Conservation (phyloP, 139 green algal species). For the Yamagishiella unicocca region DNA sequence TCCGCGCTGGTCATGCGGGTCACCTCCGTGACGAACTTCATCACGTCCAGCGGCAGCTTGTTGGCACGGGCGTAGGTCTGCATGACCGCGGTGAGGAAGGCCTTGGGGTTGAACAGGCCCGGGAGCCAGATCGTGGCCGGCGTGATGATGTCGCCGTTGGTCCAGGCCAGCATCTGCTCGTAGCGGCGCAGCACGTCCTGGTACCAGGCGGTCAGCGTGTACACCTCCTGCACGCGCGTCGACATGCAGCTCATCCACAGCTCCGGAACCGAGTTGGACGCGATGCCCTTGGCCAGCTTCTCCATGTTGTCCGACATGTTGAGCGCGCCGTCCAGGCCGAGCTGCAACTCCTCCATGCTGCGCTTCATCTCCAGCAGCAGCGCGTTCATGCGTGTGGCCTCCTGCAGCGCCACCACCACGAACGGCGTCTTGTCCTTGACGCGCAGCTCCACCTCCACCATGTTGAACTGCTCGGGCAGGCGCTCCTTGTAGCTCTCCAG, state of each 20-base stretch:
- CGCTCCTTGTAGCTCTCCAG: conserved; percentile 77
- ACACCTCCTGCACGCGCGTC: conserved; percentile 87
- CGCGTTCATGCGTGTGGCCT: conserved; percentile 84
- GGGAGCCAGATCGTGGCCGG: conserved; percentile 83
- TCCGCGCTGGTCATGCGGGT: conserved; percentile 55
- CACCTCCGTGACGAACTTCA: conserved; percentile 89
- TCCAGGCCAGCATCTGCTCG: conserved; percentile 86
- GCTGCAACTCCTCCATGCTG: conserved; percentile 87
- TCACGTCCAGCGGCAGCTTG: conserved; percentile 88
- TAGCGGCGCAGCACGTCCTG: conserved; percentile 80
- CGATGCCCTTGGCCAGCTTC: conserved; percentile 77
- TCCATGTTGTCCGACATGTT: conserved; percentile 94
- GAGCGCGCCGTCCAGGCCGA: conserved; percentile 88
- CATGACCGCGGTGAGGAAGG: conserved; percentile 91
- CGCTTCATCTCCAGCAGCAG: conserved; percentile 86
- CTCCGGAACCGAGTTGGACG: conserved; percentile 78
- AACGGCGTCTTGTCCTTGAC: conserved; percentile 89
- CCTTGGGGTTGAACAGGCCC: conserved; percentile 92
- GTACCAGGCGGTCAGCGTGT: conserved; percentile 80
- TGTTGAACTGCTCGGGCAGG: conserved; percentile 84
- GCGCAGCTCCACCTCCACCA: conserved; percentile 87
- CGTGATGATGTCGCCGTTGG: conserved; percentile 68
- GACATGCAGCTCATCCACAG: conserved; percentile 87
- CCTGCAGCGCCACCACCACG: conserved; percentile 87
- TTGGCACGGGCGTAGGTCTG: conserved; percentile 88